Evolutionary conservation across 2,329 filamentous ascomycete species (phyloP), one percentile per base, ranked within the genome.

Genomic region (Fusarium temperatum): DNA sequence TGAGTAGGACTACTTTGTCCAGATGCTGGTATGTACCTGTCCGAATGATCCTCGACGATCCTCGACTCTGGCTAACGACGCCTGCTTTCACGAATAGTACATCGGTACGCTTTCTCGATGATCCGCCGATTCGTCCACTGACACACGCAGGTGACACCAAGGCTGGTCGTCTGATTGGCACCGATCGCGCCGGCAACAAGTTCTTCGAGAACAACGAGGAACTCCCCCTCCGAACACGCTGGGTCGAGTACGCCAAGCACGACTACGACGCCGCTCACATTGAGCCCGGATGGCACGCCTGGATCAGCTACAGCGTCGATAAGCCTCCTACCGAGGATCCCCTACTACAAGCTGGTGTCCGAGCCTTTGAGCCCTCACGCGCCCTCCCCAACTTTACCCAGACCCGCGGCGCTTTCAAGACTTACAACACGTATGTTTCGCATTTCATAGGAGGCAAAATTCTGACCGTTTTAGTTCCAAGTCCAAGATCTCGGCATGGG

Each of bases 221-320:
- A 84, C 89, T 99, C 68, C 96, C 96, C 66, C 95, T 98, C 79
- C 93, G 96, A 80, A 98, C 95, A 78, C 91, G 95, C 88, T 99
- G 97, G 96, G 94, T 99, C 74, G 95, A 98, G 84, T 99, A 97
- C 88, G 96, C 94, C 86, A 89, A 93, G 83, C 88, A 94, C 79
- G 94, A 98, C 83, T 93, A 88, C 81, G 93, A 96, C 79, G 87
- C 93, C 72, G 90, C 90, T 67, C 94, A 98, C 62, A 93, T 98
- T 79, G 96, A 98, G 84, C 95, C 96, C 57, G 94, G 96, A 84
- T 99, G 96, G 96, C 96, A 98, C 85, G 94, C 94, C 36, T 99
- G 96, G 96, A 95, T 99, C 78, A 94, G 94, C 75, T 98, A 99
- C 85, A 87, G 91, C 85, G 92, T 98, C 79, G 95, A 98, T 84